These are phyloP conservation scores for Paramecium sonneborni DNA, from an alignment of 73 alveolate species.

Conservation along the genomic window DNA sequence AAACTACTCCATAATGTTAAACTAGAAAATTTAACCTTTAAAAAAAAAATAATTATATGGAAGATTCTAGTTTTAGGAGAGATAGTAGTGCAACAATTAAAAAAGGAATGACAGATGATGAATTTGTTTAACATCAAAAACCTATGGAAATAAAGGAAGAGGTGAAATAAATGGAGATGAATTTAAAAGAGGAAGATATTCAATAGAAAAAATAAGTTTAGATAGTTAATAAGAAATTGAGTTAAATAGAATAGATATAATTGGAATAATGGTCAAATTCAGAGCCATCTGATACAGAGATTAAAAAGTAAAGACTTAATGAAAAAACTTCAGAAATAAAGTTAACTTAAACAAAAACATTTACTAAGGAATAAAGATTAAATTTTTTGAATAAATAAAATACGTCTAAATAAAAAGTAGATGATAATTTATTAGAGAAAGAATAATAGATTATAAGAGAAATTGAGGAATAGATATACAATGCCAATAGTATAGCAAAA, in stretches of 20 bases:
- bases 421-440: conserved; percentile 24
- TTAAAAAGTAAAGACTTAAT: not conserved
- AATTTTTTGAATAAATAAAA: not conserved
- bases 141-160: not conserved
- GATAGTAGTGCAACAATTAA: conserved; percentile 4
- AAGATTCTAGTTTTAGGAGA: not conserved
- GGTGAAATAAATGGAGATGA: not conserved
- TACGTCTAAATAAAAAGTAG: not conserved
- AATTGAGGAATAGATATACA: conserved; percentile 5
- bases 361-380: not conserved
- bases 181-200: not conserved
- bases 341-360: not conserved
- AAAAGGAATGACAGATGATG: conserved; percentile 8
- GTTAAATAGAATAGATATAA: not conserved
- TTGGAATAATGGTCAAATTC: conserved; percentile 41
- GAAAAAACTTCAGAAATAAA: not conserved
- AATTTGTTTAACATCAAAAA: not conserved
- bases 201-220: not conserved
- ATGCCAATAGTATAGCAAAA: not conserved
- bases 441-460: conserved; percentile 28
- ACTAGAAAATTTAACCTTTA: not conserved
- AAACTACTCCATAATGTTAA: not conserved
- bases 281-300: conserved; percentile 48
- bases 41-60: not conserved
- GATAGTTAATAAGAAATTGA: not conserved